Conservation (phyloP, 2,329 filamentous ascomycete genomes). For the Diaporthe sp. region DNA sequence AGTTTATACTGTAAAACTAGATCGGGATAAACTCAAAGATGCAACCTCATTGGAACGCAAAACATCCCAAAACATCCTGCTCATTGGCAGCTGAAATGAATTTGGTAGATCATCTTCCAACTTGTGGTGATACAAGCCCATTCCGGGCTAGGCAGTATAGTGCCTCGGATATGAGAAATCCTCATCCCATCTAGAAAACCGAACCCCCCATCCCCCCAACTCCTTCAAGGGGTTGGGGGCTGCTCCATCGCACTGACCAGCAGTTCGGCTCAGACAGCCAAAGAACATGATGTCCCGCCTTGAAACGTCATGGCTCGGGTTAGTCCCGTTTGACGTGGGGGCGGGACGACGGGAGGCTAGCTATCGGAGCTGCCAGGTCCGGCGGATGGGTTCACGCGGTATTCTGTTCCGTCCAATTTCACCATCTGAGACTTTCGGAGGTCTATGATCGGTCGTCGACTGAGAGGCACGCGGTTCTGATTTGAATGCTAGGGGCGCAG, state of each 20-base stretch:
- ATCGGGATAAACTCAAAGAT: neutral
- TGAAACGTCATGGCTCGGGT: conserved; percentile 14
- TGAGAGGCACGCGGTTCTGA: neutral
- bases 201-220: neutral
- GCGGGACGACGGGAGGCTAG: conserved; percentile 7
- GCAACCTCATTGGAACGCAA: neutral
- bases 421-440: neutral
- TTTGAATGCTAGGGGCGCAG: neutral
- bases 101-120: neutral
- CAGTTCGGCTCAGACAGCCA: conserved; percentile 27
- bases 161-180: neutral
- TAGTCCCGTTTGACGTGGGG: conserved; percentile 23
- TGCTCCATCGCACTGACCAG: conserved; percentile 18
- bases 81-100: neutral
- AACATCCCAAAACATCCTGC: neutral
- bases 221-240: neutral
- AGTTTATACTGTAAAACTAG: neutral
- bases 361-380: conserved; percentile 8
- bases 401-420: neutral
- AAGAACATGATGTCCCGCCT: conserved; percentile 1
- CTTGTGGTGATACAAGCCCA: too few relatives aligned
- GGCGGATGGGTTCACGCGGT: neutral
- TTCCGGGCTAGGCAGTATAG: neutral
- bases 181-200: neutral
- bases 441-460: neutral